phyloP scores from a whole-genome alignment of 148 eudicot species.

The Limonium bicolor region DNA sequence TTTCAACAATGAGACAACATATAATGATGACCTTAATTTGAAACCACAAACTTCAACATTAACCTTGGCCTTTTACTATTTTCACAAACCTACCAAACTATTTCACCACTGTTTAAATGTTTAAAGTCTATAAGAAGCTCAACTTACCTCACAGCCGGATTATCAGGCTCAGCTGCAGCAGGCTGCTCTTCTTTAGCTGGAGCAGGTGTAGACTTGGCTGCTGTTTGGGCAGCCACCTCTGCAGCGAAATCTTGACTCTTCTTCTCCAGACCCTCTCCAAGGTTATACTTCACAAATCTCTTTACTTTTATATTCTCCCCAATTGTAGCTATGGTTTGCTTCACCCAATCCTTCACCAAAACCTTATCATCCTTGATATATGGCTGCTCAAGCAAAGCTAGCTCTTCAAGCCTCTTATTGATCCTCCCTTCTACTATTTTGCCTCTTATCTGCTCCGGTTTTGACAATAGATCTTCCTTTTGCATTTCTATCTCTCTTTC shows the following conservation, averaged over 20 bases:
- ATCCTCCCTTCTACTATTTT: slow-evolving; percentile 92
- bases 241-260: slow-evolving; percentile 92
- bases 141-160: slow-evolving; percentile 35
- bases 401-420: slow-evolving; percentile 75
- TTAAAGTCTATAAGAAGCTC: background rate
- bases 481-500: slow-evolving; percentile 88
- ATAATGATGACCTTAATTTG: background rate
- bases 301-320: slow-evolving; percentile 91
- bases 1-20: too few species aligned
- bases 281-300: slow-evolving; percentile 65
- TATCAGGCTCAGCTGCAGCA: slow-evolving; percentile 22
- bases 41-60: background rate
- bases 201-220: slow-evolving; percentile 37
- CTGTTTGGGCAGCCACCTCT: slow-evolving; percentile 97
- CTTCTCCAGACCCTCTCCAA: slow-evolving; percentile 91
- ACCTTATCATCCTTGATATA: slow-evolving; percentile 89
- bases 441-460: slow-evolving; percentile 76
- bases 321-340: slow-evolving; percentile 82
- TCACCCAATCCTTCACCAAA: slow-evolving; percentile 70
- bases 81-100: background rate
- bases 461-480: slow-evolving; percentile 82
- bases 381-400: slow-evolving; percentile 91
- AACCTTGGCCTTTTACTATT: background rate
- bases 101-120: background rate
- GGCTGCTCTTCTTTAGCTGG: slow-evolving; percentile 35